Conservation (phyloP, 495 filamentous ascomycete species). For the Parathielavia appendiculata region DNA sequence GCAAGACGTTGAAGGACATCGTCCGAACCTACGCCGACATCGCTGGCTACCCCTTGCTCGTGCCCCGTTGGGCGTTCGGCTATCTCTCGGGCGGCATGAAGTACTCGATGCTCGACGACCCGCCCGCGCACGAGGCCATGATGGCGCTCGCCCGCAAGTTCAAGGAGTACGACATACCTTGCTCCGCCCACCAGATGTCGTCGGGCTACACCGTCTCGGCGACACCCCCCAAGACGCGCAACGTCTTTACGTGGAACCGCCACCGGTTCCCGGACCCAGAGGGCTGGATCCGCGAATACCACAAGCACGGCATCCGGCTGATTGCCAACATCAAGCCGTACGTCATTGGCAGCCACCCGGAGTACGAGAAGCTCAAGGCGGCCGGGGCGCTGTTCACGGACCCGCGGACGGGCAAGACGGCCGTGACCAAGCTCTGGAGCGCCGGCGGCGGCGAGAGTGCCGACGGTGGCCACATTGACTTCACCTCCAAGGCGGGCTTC, state of each 20-base stretch:
- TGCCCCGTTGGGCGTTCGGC: constrained; percentile 52
- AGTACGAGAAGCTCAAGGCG: constrained; percentile 51
- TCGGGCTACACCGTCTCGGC: constrained; percentile 67
- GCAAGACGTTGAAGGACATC: constrained; percentile 58
- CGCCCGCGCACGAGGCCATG: constrained; percentile 65
- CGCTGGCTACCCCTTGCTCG: constrained; percentile 58
- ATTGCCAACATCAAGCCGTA: constrained; percentile 71
- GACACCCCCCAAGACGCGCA: constrained; percentile 58
- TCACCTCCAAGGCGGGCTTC: constrained; percentile 55
- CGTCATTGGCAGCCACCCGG: constrained; percentile 58
- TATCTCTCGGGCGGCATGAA: constrained; percentile 44
- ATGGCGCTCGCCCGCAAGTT: constrained; percentile 38
- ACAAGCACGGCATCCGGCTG: constrained; percentile 57
- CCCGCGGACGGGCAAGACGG: constrained; percentile 47
- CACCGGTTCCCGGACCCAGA: constrained; percentile 62
- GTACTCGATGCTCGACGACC: constrained; percentile 8
- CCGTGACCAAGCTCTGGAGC: constrained; percentile 60
- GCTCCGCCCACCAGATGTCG: constrained; percentile 66
- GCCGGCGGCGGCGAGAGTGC: constrained; percentile 62
- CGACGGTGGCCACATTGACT: constrained; percentile 65
- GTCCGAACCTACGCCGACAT: constrained; percentile 60
- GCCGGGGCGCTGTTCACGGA: constrained; percentile 57
- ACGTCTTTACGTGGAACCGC: constrained; percentile 67
- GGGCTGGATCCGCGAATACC: constrained; percentile 54
- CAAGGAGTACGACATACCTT: constrained; percentile 61